Percentiles rank a stretch among this genome's conserved stretches.
Evolutionary conservation across 2,329 filamentous ascomycete genomes (phyloP).

Genomic region (Alternaria gansuensis): DNA sequence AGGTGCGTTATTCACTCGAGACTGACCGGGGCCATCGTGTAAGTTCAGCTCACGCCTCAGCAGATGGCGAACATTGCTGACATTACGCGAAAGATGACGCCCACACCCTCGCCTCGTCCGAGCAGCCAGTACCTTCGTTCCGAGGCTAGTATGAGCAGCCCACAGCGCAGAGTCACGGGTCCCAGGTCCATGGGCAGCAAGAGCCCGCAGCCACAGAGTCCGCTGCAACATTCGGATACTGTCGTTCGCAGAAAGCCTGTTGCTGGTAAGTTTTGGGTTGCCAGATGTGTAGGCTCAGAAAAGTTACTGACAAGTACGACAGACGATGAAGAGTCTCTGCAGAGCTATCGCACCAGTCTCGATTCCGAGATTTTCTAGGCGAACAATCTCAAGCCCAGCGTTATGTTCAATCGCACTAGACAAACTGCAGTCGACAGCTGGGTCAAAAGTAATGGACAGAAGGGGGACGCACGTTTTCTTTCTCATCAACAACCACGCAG

Average conservation of each 20-base stretch:
- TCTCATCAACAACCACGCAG: not conserved
- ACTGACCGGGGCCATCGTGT: conserved; percentile 53
- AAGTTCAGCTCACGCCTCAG: conserved; percentile 18
- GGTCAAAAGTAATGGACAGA: conserved; percentile 8
- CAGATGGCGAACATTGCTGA: conserved; percentile 22
- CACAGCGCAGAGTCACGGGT: conserved; percentile 58
- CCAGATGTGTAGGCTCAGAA: not conserved
- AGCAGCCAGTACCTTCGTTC: conserved; percentile 41
- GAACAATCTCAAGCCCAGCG: conserved; percentile 11
- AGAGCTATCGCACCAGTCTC: conserved; percentile 48
- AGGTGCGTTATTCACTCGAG: conserved; percentile 61
- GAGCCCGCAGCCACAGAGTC: conserved; percentile 47
- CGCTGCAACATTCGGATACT: conserved; percentile 46
- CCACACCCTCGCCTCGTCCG: conserved; percentile 45
- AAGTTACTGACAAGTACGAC: conserved; percentile 12
- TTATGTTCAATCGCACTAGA: conserved; percentile 1
- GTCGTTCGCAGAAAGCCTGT: conserved; percentile 51
- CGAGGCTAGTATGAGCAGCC: conserved; percentile 36
- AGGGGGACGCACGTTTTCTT: conserved; percentile 8
- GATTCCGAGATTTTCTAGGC: conserved; percentile 51
- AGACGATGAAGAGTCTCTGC: conserved; percentile 45
- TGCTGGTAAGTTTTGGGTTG: conserved; percentile 36
- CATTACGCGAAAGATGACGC: conserved; percentile 37
- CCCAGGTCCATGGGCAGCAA: conserved; percentile 59
- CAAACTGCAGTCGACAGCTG: not conserved